These are phyloP conservation scores for Triticum monococcum DNA, from an alignment of 176 grass and related monocot species.

Conservation along the genomic window DNA sequence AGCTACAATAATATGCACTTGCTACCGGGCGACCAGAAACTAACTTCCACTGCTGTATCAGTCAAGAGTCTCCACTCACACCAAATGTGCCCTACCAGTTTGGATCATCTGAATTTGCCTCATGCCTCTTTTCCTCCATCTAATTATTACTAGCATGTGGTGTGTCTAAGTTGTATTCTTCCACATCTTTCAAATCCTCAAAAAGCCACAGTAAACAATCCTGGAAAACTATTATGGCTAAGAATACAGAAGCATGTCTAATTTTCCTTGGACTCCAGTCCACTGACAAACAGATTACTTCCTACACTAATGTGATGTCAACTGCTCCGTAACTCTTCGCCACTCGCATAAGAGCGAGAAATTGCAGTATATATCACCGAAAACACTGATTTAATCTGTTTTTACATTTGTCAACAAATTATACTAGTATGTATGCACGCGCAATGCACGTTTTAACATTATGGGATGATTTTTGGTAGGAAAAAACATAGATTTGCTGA, in stretches of 20 bases:
- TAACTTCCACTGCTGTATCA: conserved; percentile 21
- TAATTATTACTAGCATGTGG: conserved; percentile 38
- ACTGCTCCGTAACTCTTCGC: neutral
- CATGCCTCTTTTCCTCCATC: conserved; percentile 6
- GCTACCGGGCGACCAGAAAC: conserved; percentile 30
- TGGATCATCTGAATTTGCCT: conserved; percentile 40
- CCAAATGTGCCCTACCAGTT: conserved; percentile 41
- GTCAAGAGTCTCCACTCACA: conserved; percentile 25
- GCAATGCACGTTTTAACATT: no score
- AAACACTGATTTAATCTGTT: neutral
- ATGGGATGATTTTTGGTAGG: no score
- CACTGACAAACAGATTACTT: neutral
- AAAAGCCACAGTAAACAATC: neutral
- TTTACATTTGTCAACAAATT: neutral
- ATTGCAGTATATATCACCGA: neutral
- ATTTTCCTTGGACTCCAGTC: neutral
- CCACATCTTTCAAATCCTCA: conserved; percentile 24
- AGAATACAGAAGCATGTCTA: neutral
- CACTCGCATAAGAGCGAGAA: neutral
- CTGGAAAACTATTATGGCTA: conserved; percentile 4
- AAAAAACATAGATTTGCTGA: no score
- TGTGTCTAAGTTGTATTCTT: conserved; percentile 10
- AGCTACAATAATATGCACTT: conserved; percentile 32
- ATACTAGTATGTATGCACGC: neutral
- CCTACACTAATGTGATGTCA: neutral